phyloP scores from a whole-genome alignment of 768 basidiomycete species.

The Auriculariales sp. region DNA sequence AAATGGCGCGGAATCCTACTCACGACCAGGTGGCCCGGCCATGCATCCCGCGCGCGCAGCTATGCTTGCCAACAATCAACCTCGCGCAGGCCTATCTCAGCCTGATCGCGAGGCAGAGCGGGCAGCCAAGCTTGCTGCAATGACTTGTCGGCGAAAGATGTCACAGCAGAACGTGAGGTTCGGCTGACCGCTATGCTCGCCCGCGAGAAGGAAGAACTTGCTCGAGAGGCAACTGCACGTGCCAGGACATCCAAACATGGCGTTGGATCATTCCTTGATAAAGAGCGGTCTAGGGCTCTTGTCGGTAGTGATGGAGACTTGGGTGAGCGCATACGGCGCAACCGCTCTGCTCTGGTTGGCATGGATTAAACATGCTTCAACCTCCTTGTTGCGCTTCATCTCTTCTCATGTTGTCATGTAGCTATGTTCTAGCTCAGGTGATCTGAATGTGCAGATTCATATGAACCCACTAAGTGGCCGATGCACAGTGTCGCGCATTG shows the following conservation, averaged over 20 bases:
- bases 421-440: too few relatives aligned
- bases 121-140: conserved; percentile 78
- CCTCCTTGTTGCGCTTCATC: background rate
- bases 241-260: conserved; percentile 34
- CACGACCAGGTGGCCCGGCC: background rate
- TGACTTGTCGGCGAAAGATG: conserved; percentile 57
- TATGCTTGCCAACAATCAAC: conserved; percentile 11
- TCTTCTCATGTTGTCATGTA: too few relatives aligned
- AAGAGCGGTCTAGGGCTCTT: conserved; percentile 34
- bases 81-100: conserved; percentile 9
- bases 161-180: conserved; percentile 56
- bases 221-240: conserved; percentile 52
- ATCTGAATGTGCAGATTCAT: too few relatives aligned
- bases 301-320: background rate
- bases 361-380: background rate
- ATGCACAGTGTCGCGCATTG: too few relatives aligned
- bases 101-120: conserved; percentile 34
- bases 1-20: too few relatives aligned
- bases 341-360: background rate
- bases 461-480: too few relatives aligned
- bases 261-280: conserved; percentile 65
- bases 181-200: conserved; percentile 53
- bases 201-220: conserved; percentile 66
- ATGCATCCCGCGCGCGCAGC: background rate
- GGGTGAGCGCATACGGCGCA: background rate